These are phyloP conservation scores for Myriosclerotinia duriaeana DNA, from an alignment of 2,329 filamentous ascomycete species.

Conservation along the genomic window DNA sequence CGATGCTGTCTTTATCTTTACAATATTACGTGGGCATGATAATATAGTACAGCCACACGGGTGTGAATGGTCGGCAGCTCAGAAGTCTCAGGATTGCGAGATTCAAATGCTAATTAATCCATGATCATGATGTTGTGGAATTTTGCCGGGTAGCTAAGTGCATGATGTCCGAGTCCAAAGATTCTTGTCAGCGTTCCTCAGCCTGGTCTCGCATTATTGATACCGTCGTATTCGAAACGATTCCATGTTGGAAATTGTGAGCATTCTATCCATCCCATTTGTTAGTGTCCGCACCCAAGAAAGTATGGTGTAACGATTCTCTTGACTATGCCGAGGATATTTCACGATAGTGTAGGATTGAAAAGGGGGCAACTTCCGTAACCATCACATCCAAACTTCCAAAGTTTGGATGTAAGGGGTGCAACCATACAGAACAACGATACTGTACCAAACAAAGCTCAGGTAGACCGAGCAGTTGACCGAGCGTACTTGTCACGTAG, in stretches of 20 bases:
- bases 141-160: slow-evolving; percentile 34
- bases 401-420: slow-evolving; percentile 3
- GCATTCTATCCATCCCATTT: slow-evolving; percentile 9
- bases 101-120: slow-evolving; percentile 7
- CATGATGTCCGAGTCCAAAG: slow-evolving; percentile 27
- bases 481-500: slow-evolving; percentile 15
- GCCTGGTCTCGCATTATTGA: slow-evolving; percentile 21
- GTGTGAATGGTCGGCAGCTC: slow-evolving; percentile 15
- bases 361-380: slow-evolving; percentile 12
- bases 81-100: slow-evolving; percentile 26
- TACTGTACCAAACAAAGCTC: slow-evolving; percentile 12
- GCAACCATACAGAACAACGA: slow-evolving; percentile 15
- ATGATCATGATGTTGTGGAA: slow-evolving; percentile 26
- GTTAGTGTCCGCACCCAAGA: slow-evolving; percentile 12
- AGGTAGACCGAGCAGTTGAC: slow-evolving; percentile 13
- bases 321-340: slow-evolving; percentile 17
- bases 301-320: slow-evolving; percentile 15
- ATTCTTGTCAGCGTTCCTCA: slow-evolving; percentile 19
- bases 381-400: slow-evolving; percentile 4
- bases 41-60: slow-evolving; percentile 29
- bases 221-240: slow-evolving; percentile 15
- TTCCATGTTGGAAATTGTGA: slow-evolving; percentile 19
- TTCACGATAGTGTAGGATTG: slow-evolving; percentile 13
- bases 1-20: slow-evolving; percentile 19
- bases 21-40: slow-evolving; percentile 24